Evolutionary conservation across 2,329 filamentous ascomycete genomes (phyloP), one percentile per base, ranked within the genome.

Genomic region (Emergomyces africanus): DNA sequence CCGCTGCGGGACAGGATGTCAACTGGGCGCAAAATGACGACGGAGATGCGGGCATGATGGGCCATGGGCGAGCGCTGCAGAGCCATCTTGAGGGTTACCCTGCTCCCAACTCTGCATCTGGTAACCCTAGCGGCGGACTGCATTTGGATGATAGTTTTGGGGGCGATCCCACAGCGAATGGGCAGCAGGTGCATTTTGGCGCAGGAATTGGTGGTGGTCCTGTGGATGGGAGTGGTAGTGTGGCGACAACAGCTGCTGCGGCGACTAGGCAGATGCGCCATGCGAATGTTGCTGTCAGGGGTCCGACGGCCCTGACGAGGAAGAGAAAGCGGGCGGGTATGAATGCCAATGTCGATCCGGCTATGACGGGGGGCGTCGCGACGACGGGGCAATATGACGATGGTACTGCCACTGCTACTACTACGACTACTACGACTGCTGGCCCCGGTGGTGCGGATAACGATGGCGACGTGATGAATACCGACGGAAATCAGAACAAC

Each of bases 1-100:
- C 75, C 1, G 74, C 75, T 37, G 75, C 75, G 12, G 68, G 65
- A n/a, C 63, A 66, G 37, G 64, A 64, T 57, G 62, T 60, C 39
- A 64, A 63, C 59, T 68, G 66, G 62, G 59, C 60, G 10, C 62
- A 64, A 35, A 56, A 57, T 15, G 59, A 63, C 14, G 61, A 63
- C 20, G 37, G 49, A 55, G 60, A 60, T 28, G 46, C 41, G 41
- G 71, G 20, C 69, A 73, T 60, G 69, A 73, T 60, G 67, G 77
- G 72, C 74, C 79, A 67, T 74, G 77, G 64, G 74, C 79, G 69
- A 2, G 65, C 66, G 2, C 65, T 70, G 30, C 71, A 74, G 57
- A 68, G 69, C 55, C 73, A 75, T 50, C 61, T 76, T n/a, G 73
- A 75, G 44, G 66, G 68, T 4, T 76, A 75, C 61, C 50, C 50